Evolutionary conservation across 768 basidiomycete species (phyloP).

Genomic region (Agrocybe praecox): DNA sequence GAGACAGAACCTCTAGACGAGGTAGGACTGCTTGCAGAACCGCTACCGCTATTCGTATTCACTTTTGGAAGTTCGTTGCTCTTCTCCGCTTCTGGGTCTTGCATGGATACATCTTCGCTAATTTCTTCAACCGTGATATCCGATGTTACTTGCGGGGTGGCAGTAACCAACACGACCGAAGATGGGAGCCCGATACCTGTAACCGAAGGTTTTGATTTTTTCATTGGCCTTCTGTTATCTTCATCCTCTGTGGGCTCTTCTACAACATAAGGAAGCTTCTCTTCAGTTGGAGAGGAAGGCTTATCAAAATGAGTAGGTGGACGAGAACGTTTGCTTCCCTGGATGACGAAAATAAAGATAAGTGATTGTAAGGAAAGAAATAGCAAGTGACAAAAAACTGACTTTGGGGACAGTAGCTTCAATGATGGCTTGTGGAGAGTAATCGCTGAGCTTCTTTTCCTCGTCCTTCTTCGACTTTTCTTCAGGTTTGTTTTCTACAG

Average conservation of each 20-base stretch:
- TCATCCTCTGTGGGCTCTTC: slow-evolving; percentile 43
- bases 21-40: slow-evolving; percentile 17
- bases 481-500: slow-evolving; percentile 28
- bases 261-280: slow-evolving; percentile 23
- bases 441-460: slow-evolving; percentile 30
- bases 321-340: slow-evolving; percentile 81
- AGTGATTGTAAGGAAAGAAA: background rate
- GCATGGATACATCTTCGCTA: slow-evolving; percentile 24
- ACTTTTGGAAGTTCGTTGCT: slow-evolving; percentile 14
- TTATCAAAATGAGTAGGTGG: slow-evolving; percentile 63
- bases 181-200: slow-evolving; percentile 22
- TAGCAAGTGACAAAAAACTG: slow-evolving; percentile 6
- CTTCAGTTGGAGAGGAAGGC: slow-evolving; percentile 13
- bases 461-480: slow-evolving; percentile 24
- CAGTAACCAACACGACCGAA: background rate
- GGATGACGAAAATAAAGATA: background rate
- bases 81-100: slow-evolving; percentile 8
- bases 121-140: slow-evolving; percentile 34
- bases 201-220: slow-evolving; percentile 49
- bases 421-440: slow-evolving; percentile 68
- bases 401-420: slow-evolving; percentile 80
- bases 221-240: slow-evolving; percentile 39
- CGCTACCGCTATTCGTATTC: background rate
- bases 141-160: slow-evolving; percentile 3
- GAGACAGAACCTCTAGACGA: slow-evolving; percentile 21